Percentiles rank a stretch among this genome's conserved stretches.
Evolutionary conservation across 78 protist genomes (phyloP).

Genomic region (Dictyostelium purpureum): DNA sequence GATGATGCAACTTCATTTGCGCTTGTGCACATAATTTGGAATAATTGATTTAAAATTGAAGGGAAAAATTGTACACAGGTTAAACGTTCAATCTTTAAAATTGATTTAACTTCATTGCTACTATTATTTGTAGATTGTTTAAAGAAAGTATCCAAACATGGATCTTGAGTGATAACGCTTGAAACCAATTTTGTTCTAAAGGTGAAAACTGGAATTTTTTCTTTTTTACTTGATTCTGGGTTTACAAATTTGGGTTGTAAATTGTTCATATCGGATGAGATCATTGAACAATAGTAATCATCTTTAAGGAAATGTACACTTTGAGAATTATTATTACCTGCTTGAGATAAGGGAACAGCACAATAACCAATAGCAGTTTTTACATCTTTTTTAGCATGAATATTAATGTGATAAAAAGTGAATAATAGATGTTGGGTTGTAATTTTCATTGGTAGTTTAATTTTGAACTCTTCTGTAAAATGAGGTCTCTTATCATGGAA

Average conservation of each 20-base stretch:
- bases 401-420: slow-evolving; percentile 58
- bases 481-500: slow-evolving; percentile 81
- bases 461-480: slow-evolving; percentile 74
- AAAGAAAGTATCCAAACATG: slow-evolving; percentile 26
- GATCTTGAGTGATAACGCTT: slow-evolving; percentile 38
- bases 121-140: neutral
- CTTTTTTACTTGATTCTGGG: slow-evolving; percentile 35
- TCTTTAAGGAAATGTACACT: slow-evolving; percentile 27
- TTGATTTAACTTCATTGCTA: slow-evolving; percentile 32
- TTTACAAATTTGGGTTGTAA: neutral
- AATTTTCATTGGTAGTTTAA: slow-evolving; percentile 70
- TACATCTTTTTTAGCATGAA: slow-evolving; percentile 46
- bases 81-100: slow-evolving; percentile 52
- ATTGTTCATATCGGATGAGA: slow-evolving; percentile 24
- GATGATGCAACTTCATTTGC: slow-evolving; percentile 69
- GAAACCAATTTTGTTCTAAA: slow-evolving; percentile 27
- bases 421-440: slow-evolving; percentile 57
- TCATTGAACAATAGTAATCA: slow-evolving; percentile 17
- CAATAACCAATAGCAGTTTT: slow-evolving; percentile 68
- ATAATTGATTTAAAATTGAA: slow-evolving; percentile 52
- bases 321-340: neutral
- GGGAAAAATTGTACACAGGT: slow-evolving; percentile 70
- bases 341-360: slow-evolving; percentile 26
- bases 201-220: slow-evolving; percentile 34
- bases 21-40: slow-evolving; percentile 66